Evolutionary conservation across 352 stramenopile species (phyloP), one percentile per base, ranked within the genome.

Genomic region (Peronospora belbahrii): DNA sequence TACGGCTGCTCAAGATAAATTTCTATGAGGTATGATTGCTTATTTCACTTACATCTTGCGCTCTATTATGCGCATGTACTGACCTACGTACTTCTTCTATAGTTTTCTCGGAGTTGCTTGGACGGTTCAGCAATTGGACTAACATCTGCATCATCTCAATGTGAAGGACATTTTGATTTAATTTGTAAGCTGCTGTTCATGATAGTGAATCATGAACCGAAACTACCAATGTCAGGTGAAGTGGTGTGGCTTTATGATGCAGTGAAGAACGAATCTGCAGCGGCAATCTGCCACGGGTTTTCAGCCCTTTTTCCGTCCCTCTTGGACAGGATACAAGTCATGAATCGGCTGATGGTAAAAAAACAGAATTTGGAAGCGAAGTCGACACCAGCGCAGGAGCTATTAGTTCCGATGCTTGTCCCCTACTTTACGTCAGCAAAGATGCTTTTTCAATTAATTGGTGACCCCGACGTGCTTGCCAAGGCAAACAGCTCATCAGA

Each of bases 381-480:
- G n/a, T 23, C 51, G 20, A 70, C 64, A 3, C 53, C 72, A 24
- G 71, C 55, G 0, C 82, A 83, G 42, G 71, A 81, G 36, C 28
- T 89, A 14, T 64, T 94, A 8, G 50, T 90, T 19, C 79, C 82
- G 13, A 90, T 90, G 75, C 72, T 94, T 7, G 67, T 90, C 0
- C 80, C 82, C n/a, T 79, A 59, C 23, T 91, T 94, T 46, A 85
- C 80, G 15, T 87, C 77, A 23, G 59, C 74, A 10, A 88, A 88
- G 44, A 91, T 87, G 69, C 52, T 94, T 4, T 94, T 91, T 49
- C 70, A 88, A 36, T 54, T 94, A 2, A 88, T 90, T 61, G 66
- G 30, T 34, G 77, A 90, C 42, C 61, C 70, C 4, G 35, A 49
- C 9, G 15, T 42, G 0, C 47, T 70, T 1, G 68, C 72, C 6